Base-by-base conservation (phyloP, 129 eudicot genomes). In the Flaveria robusta region DNA sequence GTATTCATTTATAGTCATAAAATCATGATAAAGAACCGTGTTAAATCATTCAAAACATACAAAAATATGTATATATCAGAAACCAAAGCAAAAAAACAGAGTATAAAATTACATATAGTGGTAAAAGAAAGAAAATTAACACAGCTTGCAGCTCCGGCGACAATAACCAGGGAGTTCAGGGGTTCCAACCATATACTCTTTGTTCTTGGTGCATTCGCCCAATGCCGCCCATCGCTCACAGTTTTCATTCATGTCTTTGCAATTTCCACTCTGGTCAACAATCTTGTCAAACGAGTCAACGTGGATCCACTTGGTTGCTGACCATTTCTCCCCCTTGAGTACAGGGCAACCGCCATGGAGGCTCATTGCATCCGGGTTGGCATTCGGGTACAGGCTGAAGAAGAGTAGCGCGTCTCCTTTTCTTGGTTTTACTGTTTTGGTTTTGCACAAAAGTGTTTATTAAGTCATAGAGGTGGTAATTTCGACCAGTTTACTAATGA, bases 361-460 rank as follows among this genome's bases (percentile, higher is more conserved):
- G 68, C 97, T 91, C 19, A 6, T 42, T 24, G 86, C 75, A 62
- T 94, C 99, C 1, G 97, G 93, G 63, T 83, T 60, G 11, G 99
- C 99, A 51, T 63, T 84, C 20, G 97, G 96, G 56, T 71, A 77
- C 37, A 94, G 94, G 75, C 97, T 94, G 88, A 85, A 94, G 86
- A 94, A 94, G 27, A 94, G 96, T 27, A 94, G 96, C 6, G 99
- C 99, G 74, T 94, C 97, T 74, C 99, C 99, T 81, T 89, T 94
- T 52, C 81, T 86, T 43, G 99, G 96, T 78, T 90, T 94, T 66
- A 94, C 99, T 94, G 90, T 67, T 60, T 23, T 34, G 27, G 19
- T 47, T 60, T 49, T 12, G 23, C 13, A 26, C 55, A 62, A 71
- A 20, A 4, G 19, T 37, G 26, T 77, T 68, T 67, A 75, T 34